Evolutionary conservation across 768 basidiomycete species (phyloP).

Genomic region (Chalciporus sphaerocephalus): DNA sequence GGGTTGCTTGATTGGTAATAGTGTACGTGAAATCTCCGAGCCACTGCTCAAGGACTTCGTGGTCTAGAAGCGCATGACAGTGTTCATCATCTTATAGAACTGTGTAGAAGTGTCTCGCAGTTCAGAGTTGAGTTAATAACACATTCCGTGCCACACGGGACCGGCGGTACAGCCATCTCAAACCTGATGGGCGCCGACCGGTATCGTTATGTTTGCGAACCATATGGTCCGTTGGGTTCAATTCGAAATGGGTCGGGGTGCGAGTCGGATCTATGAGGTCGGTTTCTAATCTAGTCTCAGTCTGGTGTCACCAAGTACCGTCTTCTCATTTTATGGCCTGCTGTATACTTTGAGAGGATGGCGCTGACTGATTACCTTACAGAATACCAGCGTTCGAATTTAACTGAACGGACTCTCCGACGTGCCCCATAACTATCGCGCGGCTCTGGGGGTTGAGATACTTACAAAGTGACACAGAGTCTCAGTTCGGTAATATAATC

Average conservation of each 20-base stretch:
- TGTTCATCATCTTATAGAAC: background rate
- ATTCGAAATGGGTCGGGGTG: background rate
- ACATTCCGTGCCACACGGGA: background rate
- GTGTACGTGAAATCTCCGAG: slow-evolving; percentile 5
- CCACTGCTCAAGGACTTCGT: background rate
- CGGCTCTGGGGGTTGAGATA: slow-evolving; percentile 18
- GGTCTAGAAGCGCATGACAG: background rate
- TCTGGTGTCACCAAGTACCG: background rate
- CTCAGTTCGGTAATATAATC: slow-evolving; percentile 20
- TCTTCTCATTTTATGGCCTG: background rate
- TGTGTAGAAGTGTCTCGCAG: background rate
- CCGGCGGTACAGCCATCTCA: background rate
- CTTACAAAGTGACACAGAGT: slow-evolving; percentile 12
- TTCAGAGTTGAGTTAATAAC: background rate
- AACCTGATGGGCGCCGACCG: slow-evolving; percentile 12
- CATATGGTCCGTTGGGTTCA: slow-evolving; percentile 1
- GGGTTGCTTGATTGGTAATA: background rate
- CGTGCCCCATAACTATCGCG: background rate
- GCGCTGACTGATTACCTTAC: background rate
- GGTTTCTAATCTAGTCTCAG: slow-evolving; percentile 2
- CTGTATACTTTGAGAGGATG: background rate
- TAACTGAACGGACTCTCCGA: too few species aligned
- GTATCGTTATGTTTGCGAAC: slow-evolving; percentile 7
- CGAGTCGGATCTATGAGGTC: background rate
- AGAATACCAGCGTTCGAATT: too few species aligned